Evolutionary conservation across 2,329 filamentous ascomycete genomes (phyloP).

Genomic region (Fusarium transvaalense): DNA sequence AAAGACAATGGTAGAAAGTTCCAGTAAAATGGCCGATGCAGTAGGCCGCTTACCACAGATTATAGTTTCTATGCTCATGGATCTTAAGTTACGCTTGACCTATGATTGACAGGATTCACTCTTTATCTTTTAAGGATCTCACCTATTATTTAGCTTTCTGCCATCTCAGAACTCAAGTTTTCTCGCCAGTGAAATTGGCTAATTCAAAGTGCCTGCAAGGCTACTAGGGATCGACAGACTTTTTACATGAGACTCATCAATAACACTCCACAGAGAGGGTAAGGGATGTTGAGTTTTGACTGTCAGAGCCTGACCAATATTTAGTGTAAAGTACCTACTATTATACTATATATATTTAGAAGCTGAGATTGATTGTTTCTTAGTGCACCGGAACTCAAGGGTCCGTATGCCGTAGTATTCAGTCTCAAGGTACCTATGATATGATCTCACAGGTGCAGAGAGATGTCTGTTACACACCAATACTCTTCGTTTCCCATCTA

Average conservation of each 20-base stretch:
- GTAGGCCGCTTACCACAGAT: not conserved
- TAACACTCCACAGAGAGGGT: not conserved
- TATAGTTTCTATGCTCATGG: not conserved
- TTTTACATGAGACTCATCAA: not conserved
- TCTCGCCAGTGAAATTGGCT: not conserved
- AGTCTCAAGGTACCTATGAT: not conserved
- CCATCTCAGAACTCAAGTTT: not conserved
- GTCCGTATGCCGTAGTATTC: not conserved
- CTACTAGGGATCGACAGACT: not conserved
- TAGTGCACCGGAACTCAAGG: not conserved
- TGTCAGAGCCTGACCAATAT: not conserved
- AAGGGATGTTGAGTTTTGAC: not conserved
- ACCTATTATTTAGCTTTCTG: not conserved
- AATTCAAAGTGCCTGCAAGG: not conserved
- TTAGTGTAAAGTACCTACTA: not conserved
- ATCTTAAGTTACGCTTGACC: not conserved
- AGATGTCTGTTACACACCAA: not conserved
- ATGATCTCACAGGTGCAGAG: not conserved
- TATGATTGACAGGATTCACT: not conserved
- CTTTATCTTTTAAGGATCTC: not conserved
- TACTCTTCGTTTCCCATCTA: not conserved
- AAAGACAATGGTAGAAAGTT: not conserved
- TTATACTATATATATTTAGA: not conserved
- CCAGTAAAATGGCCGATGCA: not conserved
- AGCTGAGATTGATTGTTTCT: not conserved